phyloP scores from a whole-genome alignment of 345 rosid species.

The Syzygium aqueum region DNA sequence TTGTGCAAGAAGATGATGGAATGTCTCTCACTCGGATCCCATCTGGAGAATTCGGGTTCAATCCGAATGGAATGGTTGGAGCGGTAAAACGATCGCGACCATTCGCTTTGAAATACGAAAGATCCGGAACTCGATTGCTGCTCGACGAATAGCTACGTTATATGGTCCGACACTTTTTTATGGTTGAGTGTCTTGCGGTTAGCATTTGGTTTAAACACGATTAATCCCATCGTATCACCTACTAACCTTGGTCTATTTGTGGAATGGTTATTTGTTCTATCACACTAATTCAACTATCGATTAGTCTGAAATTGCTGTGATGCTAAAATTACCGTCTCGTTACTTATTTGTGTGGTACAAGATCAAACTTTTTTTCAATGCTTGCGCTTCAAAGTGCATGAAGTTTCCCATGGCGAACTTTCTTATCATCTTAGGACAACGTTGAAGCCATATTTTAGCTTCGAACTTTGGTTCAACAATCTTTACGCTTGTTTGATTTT shows the following conservation, averaged over 20 bases:
- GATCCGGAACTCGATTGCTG: neutral
- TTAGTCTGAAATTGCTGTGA: neutral
- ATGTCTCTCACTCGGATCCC: neutral
- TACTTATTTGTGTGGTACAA: neutral
- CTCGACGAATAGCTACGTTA: neutral
- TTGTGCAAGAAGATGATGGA: neutral
- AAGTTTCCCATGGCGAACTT: neutral
- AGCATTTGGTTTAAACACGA: neutral
- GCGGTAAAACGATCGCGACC: neutral
- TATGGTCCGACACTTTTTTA: neutral
- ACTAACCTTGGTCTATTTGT: neutral
- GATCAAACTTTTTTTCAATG: neutral
- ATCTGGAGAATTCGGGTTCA: neutral
- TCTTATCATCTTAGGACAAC: neutral
- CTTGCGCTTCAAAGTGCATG: neutral
- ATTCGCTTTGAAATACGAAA: neutral
- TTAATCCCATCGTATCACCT: neutral
- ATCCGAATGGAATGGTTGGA: neutral
- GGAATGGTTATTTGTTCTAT: neutral
- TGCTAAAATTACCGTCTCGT: neutral
- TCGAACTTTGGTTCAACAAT: neutral
- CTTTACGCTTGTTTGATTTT: neutral
- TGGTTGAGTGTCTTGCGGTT: neutral
- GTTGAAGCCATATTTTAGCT: neutral
- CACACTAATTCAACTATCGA: neutral